These are phyloP conservation scores for Cocos nucifera DNA, from an alignment of 176 grass and related monocot species.

Conservation along the genomic window DNA sequence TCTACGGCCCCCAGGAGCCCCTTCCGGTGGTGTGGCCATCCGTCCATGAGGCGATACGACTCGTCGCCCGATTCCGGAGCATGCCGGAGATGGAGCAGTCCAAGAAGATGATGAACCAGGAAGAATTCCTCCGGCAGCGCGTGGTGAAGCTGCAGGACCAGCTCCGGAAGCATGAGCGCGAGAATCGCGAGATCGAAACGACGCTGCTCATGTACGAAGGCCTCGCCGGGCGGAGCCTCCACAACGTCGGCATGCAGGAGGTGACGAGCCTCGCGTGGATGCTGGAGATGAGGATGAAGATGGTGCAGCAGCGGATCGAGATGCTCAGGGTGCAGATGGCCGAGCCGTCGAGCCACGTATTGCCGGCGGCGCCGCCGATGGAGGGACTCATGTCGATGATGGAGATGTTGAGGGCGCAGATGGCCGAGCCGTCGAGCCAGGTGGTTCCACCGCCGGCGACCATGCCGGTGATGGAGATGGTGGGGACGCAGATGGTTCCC, in stretches of 20 bases:
- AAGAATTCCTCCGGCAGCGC: slow-evolving; percentile 24
- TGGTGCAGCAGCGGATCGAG: slow-evolving; percentile 1
- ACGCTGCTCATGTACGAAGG: slow-evolving; percentile 23
- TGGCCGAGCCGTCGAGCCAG: too few species aligned
- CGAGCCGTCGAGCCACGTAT: too few species aligned
- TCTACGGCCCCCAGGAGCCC: not conserved
- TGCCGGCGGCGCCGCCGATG: too few species aligned
- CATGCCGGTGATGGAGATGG: too few species aligned
- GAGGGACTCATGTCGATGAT: too few species aligned
- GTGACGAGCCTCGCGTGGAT: slow-evolving; percentile 11
- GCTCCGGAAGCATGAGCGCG: slow-evolving; percentile 15
- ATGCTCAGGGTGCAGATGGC: not conserved
- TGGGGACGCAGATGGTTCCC: not conserved
- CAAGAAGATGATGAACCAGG: slow-evolving; percentile 40
- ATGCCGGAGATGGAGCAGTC: slow-evolving; percentile 28
- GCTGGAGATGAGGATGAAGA: slow-evolving; percentile 15
- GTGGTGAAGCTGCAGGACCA: slow-evolving; percentile 26
- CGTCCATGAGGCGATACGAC: not conserved
- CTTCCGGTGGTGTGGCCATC: slow-evolving; percentile 23
- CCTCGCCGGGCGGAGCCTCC: slow-evolving; percentile 1
- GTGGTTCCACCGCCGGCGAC: too few species aligned
- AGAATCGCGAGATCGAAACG: slow-evolving; percentile 17
- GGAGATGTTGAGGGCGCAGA: not conserved
- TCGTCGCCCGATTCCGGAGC: slow-evolving; percentile 15
- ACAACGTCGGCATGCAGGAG: slow-evolving; percentile 17